These are phyloP conservation scores for Musa acuminata DNA, from an alignment of 176 grass and related monocot species.

Conservation along the genomic window DNA sequence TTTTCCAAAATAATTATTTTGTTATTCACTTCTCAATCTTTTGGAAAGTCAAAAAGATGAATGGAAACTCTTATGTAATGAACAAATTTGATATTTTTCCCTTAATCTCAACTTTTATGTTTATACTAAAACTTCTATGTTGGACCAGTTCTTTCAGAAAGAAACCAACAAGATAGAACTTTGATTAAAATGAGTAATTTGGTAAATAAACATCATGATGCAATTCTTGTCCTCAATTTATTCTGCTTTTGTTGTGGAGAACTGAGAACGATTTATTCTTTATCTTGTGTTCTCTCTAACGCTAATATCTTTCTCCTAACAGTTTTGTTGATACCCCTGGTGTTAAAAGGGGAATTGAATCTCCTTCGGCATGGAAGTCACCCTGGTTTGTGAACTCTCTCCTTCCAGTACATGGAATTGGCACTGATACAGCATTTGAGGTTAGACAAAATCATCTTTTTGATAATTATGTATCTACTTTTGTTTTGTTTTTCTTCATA, in stretches of 20 bases:
- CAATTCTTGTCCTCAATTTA: neutral
- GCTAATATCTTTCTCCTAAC: constrained; percentile 19
- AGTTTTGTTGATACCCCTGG: constrained; percentile 89
- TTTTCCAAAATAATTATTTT: no score
- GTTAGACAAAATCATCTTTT: neutral
- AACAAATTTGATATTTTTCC: no score
- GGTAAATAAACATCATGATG: neutral
- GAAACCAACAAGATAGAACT: neutral
- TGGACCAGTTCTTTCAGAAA: neutral
- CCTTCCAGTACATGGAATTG: constrained; percentile 12
- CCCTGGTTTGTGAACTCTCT: constrained; percentile 67
- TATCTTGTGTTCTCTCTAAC: neutral
- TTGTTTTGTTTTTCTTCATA: neutral
- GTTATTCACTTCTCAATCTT: no score
- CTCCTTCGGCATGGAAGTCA: constrained; percentile 97
- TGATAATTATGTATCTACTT: neutral
- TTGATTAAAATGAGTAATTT: neutral
- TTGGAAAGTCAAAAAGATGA: no score
- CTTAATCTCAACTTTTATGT: neutral
- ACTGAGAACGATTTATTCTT: neutral
- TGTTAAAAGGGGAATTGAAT: constrained; percentile 89
- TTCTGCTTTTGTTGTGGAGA: neutral
- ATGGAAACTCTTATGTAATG: no score
- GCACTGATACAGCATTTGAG: constrained; percentile 14
- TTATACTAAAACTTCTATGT: neutral